Base-by-base conservation (phyloP, 2,329 filamentous ascomycete genomes). In the Metarhizium sp. region DNA sequence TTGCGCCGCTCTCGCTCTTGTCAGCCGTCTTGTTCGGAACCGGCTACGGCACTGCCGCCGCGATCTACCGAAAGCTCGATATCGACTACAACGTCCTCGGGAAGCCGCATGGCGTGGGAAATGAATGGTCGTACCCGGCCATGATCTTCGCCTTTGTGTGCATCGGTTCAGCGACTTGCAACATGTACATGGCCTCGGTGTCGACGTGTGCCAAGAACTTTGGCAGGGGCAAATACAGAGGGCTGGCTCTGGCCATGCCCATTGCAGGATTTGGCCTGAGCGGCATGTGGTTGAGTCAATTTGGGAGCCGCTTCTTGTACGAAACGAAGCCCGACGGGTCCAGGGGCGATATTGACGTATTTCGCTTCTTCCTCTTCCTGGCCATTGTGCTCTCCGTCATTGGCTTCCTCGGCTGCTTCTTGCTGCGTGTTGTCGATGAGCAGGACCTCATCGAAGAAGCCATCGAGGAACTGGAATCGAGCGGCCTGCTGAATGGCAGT, bases 161-260 rank as follows among this genome's bases (percentile, higher is more conserved):
- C 52, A 84, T 99, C 56, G 94, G 94, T 2, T 80, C 86, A 59
- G 92, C 84, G 5, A 96, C 92, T 0, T 89, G 88, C 60, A 84
- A 83, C 69, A 91, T 97, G 84, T 99, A 97, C 70, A 78, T 97
- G 55, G 82, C 86, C 52, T 87, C 90, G 2, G 87, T 99, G n/a
- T 92, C 92, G 6, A 95, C 92, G 0, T 96, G 91, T 66, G 94
- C 94, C 40, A 99, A 99, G 82, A 99, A 97, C 73, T 99, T 97
- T 72, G 92, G 92, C 51, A 85, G 87, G 58, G 90, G 91, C 4
- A 88, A 86, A 65, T 86, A 95, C 65, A 87, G 92, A 64, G 94
- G 94, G 0, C 74, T 99, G 52, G 92, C 95, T 58, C 78, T 99
- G 55, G 92, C 92, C 1, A 79, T 90, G 57, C 94, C 94, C 1